These are phyloP conservation scores for Crithidia fasciculata DNA, from an alignment of 208 protist species.

Conservation along the genomic window DNA sequence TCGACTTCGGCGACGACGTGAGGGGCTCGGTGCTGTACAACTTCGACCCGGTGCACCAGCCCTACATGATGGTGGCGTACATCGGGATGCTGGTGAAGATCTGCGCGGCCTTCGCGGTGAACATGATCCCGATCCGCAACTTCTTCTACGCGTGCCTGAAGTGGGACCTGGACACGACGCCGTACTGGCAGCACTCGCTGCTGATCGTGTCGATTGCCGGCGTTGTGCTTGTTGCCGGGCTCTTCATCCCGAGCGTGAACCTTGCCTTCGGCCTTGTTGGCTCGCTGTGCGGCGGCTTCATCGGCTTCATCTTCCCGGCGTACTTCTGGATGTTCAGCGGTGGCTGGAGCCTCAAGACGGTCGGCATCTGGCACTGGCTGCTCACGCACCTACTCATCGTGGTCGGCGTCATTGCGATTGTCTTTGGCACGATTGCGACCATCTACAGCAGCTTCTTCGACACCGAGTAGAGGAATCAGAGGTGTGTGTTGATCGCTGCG, in stretches of 20 bases:
- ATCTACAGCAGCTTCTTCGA: constrained; percentile 27
- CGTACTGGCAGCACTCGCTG: constrained; percentile 58
- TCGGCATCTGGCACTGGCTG: constrained; percentile 43
- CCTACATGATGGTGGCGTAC: constrained; percentile 41
- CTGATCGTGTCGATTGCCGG: constrained; percentile 36
- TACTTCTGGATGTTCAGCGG: constrained; percentile 66
- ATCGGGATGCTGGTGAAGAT: constrained; percentile 63
- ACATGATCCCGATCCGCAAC: constrained; percentile 49
- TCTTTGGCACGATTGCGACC: constrained; percentile 51
- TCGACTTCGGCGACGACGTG: constrained; percentile 44
- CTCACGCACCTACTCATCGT: constrained; percentile 57
- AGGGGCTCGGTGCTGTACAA: too few species aligned
- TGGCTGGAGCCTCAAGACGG: constrained; percentile 31
- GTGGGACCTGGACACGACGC: constrained; percentile 50
- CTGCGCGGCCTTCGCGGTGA: constrained; percentile 56
- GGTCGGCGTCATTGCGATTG: constrained; percentile 53
- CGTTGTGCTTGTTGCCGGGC: constrained; percentile 53
- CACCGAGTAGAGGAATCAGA: background rate
- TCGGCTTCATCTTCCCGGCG: constrained; percentile 68
- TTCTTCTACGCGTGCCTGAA: constrained; percentile 44
- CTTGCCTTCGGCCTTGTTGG: constrained; percentile 70
- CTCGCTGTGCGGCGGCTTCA: constrained; percentile 54
- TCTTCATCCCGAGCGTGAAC: constrained; percentile 50
- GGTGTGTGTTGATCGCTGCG: background rate
- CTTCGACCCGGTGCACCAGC: constrained; percentile 29